Evolutionary conservation across 306 rosid species (phyloP).

Genomic region (Malus fusca): DNA sequence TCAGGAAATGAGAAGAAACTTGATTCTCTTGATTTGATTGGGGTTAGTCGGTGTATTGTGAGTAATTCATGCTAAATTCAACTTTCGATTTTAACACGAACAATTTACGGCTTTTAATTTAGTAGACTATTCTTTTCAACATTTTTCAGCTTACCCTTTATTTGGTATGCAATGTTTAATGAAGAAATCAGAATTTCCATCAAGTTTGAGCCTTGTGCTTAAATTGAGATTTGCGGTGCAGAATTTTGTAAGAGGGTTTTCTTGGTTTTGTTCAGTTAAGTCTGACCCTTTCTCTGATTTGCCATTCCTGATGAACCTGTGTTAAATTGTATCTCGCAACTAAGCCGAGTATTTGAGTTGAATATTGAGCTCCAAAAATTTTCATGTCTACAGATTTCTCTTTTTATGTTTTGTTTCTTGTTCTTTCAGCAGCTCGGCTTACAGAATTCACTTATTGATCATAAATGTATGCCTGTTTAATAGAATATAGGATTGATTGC

Average conservation of each 20-base stretch:
- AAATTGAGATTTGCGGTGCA: not conserved
- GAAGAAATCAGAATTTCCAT: not conserved
- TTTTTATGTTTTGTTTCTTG: not conserved
- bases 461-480: not conserved
- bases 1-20: not conserved
- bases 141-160: not conserved
- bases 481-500: not conserved
- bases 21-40: not conserved
- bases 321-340: not conserved
- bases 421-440: not conserved
- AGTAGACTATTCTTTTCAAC: not conserved
- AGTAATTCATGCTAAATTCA: not conserved
- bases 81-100: not conserved
- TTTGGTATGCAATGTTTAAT: constrained; percentile 19
- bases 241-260: not conserved
- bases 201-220: not conserved
- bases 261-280: not conserved
- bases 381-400: not conserved
- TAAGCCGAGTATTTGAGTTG: not conserved
- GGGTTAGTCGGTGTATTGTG: not conserved
- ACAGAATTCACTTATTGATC: not conserved
- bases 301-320: not conserved
- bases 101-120: not conserved
- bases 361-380: not conserved
- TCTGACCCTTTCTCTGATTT: not conserved